These are phyloP conservation scores for Apiotrichum mycotoxinovorans DNA, from an alignment of 1,284 basidiomycete genomes.

Conservation along the genomic window DNA sequence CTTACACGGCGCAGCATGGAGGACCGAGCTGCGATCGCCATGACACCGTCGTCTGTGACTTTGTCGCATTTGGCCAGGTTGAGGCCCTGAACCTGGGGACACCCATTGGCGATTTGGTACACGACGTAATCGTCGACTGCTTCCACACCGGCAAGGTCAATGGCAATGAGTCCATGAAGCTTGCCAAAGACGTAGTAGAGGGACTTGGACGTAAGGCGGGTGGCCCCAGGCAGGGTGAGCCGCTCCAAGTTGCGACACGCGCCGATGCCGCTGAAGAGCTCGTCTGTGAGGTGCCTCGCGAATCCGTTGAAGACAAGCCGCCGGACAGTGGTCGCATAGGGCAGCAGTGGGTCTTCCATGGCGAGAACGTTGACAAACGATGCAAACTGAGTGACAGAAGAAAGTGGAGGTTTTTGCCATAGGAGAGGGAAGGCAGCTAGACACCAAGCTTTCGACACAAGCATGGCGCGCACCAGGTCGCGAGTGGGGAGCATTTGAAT, in stretches of 20 bases:
- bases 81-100: conserved; percentile 81
- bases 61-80: conserved; percentile 82
- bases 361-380: conserved; percentile 30
- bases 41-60: conserved; percentile 73
- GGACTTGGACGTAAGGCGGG: conserved; percentile 64
- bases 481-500: conserved; percentile 74
- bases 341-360: conserved; percentile 65
- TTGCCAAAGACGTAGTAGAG: conserved; percentile 66
- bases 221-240: conserved; percentile 83
- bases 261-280: conserved; percentile 68
- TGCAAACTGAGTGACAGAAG: conserved; percentile 55
- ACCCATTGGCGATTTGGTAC: conserved; percentile 64
- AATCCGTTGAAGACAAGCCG: conserved; percentile 84
- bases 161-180: conserved; percentile 75
- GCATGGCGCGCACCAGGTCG: conserved; percentile 71
- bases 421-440: conserved; percentile 90
- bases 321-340: conserved; percentile 82
- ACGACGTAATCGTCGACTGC: conserved; percentile 70
- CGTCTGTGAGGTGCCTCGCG: conserved; percentile 69
- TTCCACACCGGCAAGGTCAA: conserved; percentile 77
- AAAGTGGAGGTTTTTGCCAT: conserved; percentile 84
- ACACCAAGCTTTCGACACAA: conserved; percentile 90
- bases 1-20: conserved; percentile 64
- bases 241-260: conserved; percentile 83
- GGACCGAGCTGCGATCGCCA: conserved; percentile 71